Base-by-base conservation (phyloP, 805 yeast species). In the Metschnikowia gelsemii region DNA sequence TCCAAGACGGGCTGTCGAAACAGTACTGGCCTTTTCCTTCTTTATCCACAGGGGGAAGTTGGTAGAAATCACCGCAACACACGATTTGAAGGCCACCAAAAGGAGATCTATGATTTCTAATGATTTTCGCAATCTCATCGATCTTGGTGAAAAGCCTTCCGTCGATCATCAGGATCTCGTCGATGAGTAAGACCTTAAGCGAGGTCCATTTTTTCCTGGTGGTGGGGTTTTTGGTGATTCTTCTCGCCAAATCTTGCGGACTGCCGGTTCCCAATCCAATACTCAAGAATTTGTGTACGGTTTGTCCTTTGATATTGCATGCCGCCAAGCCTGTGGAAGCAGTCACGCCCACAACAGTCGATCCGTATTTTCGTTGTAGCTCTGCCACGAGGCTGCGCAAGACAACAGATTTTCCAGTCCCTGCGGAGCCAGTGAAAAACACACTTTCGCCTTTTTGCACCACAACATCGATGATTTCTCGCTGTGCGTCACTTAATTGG, bases 391-490 rank as follows among this genome's bases (percentile, higher is more conserved):
- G 68, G 8, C 79, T 71, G 46, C 76, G 74, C 37, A 93, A 66
- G n/a, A 93, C 68, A 3, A 93, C 84, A 1, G 99, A 91, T 59
- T 93, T 93, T 58, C 99, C 99, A 0, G 99, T 93, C 55, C 99
- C 99, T 0, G 99, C 99, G 24, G 97, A 88, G 37, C 99, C 99
- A 0, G 99, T 93, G 59, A 87, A 93, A 58, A 93, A 93, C 2
- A 93, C 64, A 45, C 83, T 87, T 13, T 70, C 65, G 0, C 95
- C 89, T 17, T 68, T 57, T 12, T 70, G 61, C 5, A 83, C 70
- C 7, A 81, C 80, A 9, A 73, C 57, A 17, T 74, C 67, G 6
- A 84, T 50, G 5, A 86, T 78, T 16, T 55, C 51, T 5, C 49
- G 26, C 57, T 78, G 84, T 42, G 76, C 82, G 2, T 54, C 58